Base-by-base conservation (phyloP, 2,329 filamentous ascomycete species). In the Exophiala aquamarina region DNA sequence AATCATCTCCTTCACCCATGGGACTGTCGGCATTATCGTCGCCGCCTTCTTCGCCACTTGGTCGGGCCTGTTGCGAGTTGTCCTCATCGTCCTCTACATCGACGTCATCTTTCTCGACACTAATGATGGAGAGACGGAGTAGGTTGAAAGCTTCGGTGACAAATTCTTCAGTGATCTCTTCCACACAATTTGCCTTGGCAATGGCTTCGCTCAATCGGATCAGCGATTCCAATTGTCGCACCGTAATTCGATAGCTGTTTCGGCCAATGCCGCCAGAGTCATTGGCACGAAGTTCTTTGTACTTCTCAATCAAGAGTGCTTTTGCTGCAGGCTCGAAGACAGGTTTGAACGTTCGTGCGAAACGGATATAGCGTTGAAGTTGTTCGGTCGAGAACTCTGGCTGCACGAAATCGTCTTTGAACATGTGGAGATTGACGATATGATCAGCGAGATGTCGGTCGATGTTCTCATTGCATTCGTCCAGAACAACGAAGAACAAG, bases 131-230 rank as follows among this genome's bases (percentile, higher is more conserved):
- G 70, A 96, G 91, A 33, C 90, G 79, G 10, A 98, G 80, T 8
- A 98, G 79, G 59, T 93, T 89, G 68, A 86, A 97, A 0, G 92
- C 93, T 69, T 98, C 93, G 32, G 86, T 79, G 13, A 98, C 93
- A 69, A 97, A 95, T 0, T 81, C 80, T 1, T 87, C 78, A 0
- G 83, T 84, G 52, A 98, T 87, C 55, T 96, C 90, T 60, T 92
- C 87, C 11, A 95, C 89, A 64, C 93, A 98, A 65, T 95, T 97
- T 49, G 90, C 89, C 70, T 97, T 97, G 49, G 93, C 93, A 58
- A 98, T 96, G n/a, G 93, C 93, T 69, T 98, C 93, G 44, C 87
- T 92, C 46, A 98, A 74, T 55, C 93, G 89, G 58, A 98, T 97
- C 78, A 98, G 84, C 64, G 86, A 92, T 70, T 98, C 93, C 2